Evolutionary conservation across 345 rosid genomes (phyloP).

Genomic region (Nasturtium officinale): DNA sequence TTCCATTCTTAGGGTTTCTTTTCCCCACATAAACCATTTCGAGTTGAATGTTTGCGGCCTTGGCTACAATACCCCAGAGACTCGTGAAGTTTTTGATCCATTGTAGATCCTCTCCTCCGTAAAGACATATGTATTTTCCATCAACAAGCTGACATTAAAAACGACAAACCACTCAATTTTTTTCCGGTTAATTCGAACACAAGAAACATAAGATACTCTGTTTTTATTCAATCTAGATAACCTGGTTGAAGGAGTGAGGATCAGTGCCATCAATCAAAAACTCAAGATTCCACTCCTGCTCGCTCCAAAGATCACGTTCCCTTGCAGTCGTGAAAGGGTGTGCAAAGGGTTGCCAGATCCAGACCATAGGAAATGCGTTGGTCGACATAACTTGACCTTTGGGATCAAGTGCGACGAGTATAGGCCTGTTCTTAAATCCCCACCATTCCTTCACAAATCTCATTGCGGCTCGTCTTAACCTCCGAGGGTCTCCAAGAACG

Average conservation of each 20-base stretch:
- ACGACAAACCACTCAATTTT: not conserved
- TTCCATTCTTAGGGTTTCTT: constrained; percentile 58
- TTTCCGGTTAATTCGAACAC: constrained; percentile 4
- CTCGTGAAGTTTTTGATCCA: constrained; percentile 63
- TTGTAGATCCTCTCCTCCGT: constrained; percentile 76
- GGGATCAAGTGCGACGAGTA: constrained; percentile 74
- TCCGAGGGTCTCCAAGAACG: constrained; percentile 58
- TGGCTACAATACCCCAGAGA: constrained; percentile 44
- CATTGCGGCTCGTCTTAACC: constrained; percentile 53
- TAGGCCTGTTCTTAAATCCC: constrained; percentile 68
- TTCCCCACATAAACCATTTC: constrained; percentile 76
- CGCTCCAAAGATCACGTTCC: constrained; percentile 68
- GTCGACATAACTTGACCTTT: constrained; percentile 72
- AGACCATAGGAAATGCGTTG: constrained; percentile 83
- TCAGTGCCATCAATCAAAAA: constrained; percentile 59
- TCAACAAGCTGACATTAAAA: constrained; percentile 45
- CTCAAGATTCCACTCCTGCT: constrained; percentile 63
- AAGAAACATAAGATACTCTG: not conserved
- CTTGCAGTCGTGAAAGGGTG: constrained; percentile 68
- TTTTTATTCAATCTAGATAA: constrained; percentile 18
- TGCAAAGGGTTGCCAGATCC: constrained; percentile 78
- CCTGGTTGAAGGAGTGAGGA: constrained; percentile 53
- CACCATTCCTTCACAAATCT: constrained; percentile 64
- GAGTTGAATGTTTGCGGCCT: constrained; percentile 46
- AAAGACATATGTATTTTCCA: constrained; percentile 62